Base-by-base conservation (phyloP, 352 stramenopile species). In the Globisporangium cylindrosporum region DNA sequence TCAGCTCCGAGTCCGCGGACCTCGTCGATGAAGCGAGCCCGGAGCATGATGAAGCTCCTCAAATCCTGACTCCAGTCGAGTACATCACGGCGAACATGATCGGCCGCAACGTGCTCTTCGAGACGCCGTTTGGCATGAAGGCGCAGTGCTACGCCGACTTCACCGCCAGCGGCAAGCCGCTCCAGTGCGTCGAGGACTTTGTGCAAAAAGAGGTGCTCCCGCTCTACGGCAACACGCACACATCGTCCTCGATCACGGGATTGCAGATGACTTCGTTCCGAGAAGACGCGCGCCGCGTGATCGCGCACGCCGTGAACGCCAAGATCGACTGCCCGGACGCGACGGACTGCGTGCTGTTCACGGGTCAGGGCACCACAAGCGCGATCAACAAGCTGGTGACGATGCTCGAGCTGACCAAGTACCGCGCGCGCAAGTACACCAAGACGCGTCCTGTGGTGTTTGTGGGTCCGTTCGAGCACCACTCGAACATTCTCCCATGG, bases 161-260 rank as follows among this genome's bases (percentile, higher is more conserved):
- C 62, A 99, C 96, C 15, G 97, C 96, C 53, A 98, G 88, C 46
- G 89, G 91, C 63, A 91, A 95, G 66, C 82, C 93, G 4, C 65
- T 98, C 10, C 71, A 67, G 53, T 96, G 79, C 56, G 86, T 99
- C 12, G 97, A 99, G 75, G 67, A 87, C 18, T 99, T 98, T 62
- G 72, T 99, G 4, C 56, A 73, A 32, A 38, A 80, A 34, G 80
- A 93, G 38, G 97, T 98, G 27, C 70, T 98, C 65, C 96, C 97
- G 1, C 82, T 98, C 46, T 99, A 99, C 75, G 97, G 94, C 32
- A 99, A 99, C 72, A 99, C 97, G 20, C 97, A 99, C 80, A 99
- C 97, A 20, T 95, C 86, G 29, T 91, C 86, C 9, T 96, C 85
- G 25, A 76, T 88, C 57, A 92, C 82, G 41, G 85, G 85, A 1